Evolutionary conservation across 2,329 filamentous ascomycete species (phyloP).

Genomic region (Penicillium aurantiogriseum): DNA sequence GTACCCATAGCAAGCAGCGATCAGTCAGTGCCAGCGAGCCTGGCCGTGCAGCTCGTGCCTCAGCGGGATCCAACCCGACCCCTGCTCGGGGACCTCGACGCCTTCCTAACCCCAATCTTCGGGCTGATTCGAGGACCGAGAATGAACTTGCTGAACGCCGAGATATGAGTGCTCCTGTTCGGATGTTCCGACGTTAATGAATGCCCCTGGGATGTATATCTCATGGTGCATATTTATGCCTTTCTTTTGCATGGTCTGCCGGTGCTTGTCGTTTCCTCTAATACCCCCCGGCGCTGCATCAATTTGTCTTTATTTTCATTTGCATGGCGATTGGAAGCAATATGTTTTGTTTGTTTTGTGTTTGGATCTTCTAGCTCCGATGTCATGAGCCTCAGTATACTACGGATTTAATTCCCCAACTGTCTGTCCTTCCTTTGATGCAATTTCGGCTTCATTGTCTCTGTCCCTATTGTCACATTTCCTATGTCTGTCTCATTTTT

Average conservation of each 20-base stretch:
- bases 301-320: conserved; percentile 10
- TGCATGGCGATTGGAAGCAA: conserved; percentile 15
- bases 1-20: conserved; percentile 45
- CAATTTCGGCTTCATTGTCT: conserved; percentile 3
- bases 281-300: conserved; percentile 32
- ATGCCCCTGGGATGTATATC: background rate
- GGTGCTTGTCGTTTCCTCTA: conserved; percentile 20
- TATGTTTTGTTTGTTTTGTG: conserved; percentile 6
- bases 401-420: conserved; percentile 1
- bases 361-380: conserved; percentile 5
- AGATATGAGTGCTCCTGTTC: conserved; percentile 40
- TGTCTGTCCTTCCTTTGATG: conserved; percentile 3
- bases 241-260: conserved; percentile 16
- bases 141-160: conserved; percentile 32
- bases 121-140: conserved; percentile 30
- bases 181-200: conserved; percentile 31
- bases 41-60: conserved; percentile 27
- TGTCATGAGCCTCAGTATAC: conserved; percentile 11
- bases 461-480: conserved; percentile 7
- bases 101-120: conserved; percentile 37
- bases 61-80: conserved; percentile 26
- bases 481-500: conserved; percentile 23
- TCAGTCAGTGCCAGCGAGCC: conserved; percentile 43
- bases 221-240: conserved; percentile 8
- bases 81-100: conserved; percentile 30